Evolutionary conservation across 768 basidiomycete genomes (phyloP).

Genomic region (Leccinum disarticulatum): DNA sequence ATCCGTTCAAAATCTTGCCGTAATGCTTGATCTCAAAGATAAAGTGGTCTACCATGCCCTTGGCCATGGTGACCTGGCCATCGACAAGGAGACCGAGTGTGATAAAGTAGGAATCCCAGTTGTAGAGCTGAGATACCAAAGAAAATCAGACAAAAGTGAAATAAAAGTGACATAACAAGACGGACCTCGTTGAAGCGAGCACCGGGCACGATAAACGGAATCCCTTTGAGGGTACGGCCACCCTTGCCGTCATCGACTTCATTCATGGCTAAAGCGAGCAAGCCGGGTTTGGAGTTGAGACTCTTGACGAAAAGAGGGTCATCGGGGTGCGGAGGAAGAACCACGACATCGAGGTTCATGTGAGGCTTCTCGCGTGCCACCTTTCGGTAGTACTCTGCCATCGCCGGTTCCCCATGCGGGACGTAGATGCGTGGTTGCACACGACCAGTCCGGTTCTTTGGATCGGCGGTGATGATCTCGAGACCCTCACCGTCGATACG

Average conservation of each 20-base stretch:
- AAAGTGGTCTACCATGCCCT: slow-evolving; percentile 98
- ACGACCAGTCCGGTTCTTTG: slow-evolving; percentile 92
- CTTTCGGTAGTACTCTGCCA: slow-evolving; percentile 93
- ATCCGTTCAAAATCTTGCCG: slow-evolving; percentile 95
- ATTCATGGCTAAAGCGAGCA: slow-evolving; percentile 94
- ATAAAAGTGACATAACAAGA: slow-evolving; percentile 9
- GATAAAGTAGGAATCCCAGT: slow-evolving; percentile 97
- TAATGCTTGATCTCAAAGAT: slow-evolving; percentile 99
- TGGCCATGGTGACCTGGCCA: slow-evolving; percentile 90
- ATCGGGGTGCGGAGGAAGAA: slow-evolving; percentile 83
- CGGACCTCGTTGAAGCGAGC: slow-evolving; percentile 90
- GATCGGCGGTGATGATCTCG: slow-evolving; percentile 96
- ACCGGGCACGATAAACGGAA: slow-evolving; percentile 97
- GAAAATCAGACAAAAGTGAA: slow-evolving; percentile 1
- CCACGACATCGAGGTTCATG: slow-evolving; percentile 89
- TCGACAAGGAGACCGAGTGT: slow-evolving; percentile 92
- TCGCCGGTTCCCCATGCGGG: slow-evolving; percentile 87
- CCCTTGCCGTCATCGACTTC: slow-evolving; percentile 79
- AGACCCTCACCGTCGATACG: slow-evolving; percentile 97
- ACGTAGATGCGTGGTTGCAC: slow-evolving; percentile 93
- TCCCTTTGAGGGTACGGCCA: slow-evolving; percentile 82
- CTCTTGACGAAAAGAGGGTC: slow-evolving; percentile 89
- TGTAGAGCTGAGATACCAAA: slow-evolving; percentile 63
- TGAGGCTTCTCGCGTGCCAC: slow-evolving; percentile 92
- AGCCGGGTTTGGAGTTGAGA: slow-evolving; percentile 90